Conservation (phyloP, 2,329 filamentous ascomycete genomes). For the Colletotrichum truncatum region DNA sequence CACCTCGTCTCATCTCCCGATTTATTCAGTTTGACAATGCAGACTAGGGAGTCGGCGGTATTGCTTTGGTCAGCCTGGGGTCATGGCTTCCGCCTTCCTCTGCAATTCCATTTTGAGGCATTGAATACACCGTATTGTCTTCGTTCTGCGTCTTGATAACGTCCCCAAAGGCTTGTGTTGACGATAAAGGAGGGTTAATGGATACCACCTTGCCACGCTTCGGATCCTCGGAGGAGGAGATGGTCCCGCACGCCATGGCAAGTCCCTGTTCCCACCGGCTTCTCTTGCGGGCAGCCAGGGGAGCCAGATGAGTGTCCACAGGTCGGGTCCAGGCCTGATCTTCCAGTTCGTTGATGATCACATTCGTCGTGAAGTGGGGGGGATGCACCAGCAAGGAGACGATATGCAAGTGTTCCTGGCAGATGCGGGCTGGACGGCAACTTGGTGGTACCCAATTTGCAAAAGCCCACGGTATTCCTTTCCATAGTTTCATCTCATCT, state of each 20-base stretch:
- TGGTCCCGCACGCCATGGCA: constrained; percentile 15
- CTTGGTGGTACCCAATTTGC: constrained; percentile 12
- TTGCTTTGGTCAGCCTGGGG: constrained; percentile 4
- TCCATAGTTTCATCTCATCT: constrained; percentile 12
- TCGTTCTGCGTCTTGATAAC: not conserved
- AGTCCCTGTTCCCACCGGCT: not conserved
- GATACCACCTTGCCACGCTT: constrained; percentile 26
- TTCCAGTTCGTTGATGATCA: constrained; percentile 7
- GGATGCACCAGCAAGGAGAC: constrained; percentile 24
- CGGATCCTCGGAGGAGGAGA: constrained; percentile 12
- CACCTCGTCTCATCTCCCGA: constrained; percentile 21
- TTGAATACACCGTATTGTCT: not conserved
- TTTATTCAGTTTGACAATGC: not conserved
- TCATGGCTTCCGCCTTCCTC: not conserved
- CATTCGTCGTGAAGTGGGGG: constrained; percentile 23
- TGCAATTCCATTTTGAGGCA: not conserved
- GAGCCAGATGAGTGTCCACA: not conserved
- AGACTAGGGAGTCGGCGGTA: not conserved
- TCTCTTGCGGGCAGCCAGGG: not conserved
- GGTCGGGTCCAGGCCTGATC: constrained; percentile 15
- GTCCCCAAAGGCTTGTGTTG: constrained; percentile 10
- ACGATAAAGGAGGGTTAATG: constrained; percentile 21
- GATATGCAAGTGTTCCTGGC: constrained; percentile 24
- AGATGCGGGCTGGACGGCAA: constrained; percentile 15
- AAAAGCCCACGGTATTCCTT: not conserved